Conservation (phyloP, 2,329 filamentous ascomycete genomes). For the Exophiala aquamarina region DNA sequence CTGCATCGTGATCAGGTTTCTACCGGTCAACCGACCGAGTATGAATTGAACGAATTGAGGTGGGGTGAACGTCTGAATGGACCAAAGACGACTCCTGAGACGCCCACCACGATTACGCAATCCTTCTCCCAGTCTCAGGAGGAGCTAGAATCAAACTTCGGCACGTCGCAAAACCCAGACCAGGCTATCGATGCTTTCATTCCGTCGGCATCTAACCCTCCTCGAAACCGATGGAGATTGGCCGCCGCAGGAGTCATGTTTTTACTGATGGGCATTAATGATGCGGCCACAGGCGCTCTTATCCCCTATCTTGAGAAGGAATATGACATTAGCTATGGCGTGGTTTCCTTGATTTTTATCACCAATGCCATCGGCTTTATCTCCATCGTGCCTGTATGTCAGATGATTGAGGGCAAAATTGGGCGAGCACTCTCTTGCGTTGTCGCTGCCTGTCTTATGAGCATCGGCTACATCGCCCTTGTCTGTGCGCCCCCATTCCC, state of each 20-base stretch:
- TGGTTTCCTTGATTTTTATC: constrained; percentile 81
- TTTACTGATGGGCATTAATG: constrained; percentile 70
- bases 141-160: constrained; percentile 31
- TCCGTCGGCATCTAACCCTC: constrained; percentile 29
- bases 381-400: constrained; percentile 67
- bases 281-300: constrained; percentile 73
- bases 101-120: constrained; percentile 5
- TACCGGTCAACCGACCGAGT: constrained; percentile 22
- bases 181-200: constrained; percentile 27
- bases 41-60: constrained; percentile 23
- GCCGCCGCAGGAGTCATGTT: constrained; percentile 64
- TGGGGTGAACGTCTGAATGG: constrained; percentile 24
- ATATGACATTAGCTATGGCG: constrained; percentile 73
- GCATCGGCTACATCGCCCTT: constrained; percentile 64
- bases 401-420: constrained; percentile 60
- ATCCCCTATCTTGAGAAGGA: constrained; percentile 78
- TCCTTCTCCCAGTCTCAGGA: constrained; percentile 22
- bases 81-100: constrained; percentile 8
- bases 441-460: constrained; percentile 57
- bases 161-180: constrained; percentile 23
- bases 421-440: constrained; percentile 67
- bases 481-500: constrained; percentile 69
- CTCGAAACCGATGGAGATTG: constrained; percentile 71
- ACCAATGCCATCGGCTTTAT: constrained; percentile 77
- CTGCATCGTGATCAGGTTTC: constrained; percentile 31